Percentiles rank a stretch among this genome's conserved stretches.
phyloP scores from a whole-genome alignment of 1,139 yeast species.

The Saccharomycopsis phalli region DNA sequence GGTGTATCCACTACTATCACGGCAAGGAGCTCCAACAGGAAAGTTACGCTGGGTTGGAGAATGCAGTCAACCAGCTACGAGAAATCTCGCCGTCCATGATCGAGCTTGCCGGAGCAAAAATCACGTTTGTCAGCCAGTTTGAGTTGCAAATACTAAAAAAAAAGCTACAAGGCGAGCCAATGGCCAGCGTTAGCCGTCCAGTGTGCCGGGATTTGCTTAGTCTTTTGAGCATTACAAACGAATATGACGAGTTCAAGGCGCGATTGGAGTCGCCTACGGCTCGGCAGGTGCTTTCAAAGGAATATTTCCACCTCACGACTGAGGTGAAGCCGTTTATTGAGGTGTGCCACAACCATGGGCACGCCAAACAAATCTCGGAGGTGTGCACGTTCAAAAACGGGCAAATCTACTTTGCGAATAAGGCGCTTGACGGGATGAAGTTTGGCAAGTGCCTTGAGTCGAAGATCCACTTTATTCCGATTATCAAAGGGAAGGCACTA shows the following conservation, averaged over 20 bases:
- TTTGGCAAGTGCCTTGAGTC: slow-evolving; percentile 35
- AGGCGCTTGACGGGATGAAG: slow-evolving; percentile 16
- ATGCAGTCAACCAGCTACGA: too few species aligned
- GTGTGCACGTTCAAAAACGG: slow-evolving; percentile 26
- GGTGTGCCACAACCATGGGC: slow-evolving; percentile 42
- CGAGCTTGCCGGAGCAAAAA: too few species aligned
- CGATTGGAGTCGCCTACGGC: slow-evolving; percentile 25
- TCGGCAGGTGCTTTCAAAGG: slow-evolving; percentile 32
- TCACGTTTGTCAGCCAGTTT: too few species aligned
- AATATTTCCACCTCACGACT: slow-evolving; percentile 34
- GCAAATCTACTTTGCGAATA: slow-evolving; percentile 6
- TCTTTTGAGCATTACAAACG: too few species aligned
- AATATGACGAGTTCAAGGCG: neutral
- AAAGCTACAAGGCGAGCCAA: too few species aligned
- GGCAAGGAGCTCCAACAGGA: too few species aligned
- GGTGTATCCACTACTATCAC: too few species aligned
- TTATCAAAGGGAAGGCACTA: slow-evolving; percentile 31
- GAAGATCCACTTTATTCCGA: slow-evolving; percentile 56
- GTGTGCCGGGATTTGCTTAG: too few species aligned
- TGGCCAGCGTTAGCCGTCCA: too few species aligned
- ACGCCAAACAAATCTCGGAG: slow-evolving; percentile 32
- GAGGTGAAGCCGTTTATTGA: slow-evolving; percentile 38
- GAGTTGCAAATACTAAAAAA: too few species aligned
- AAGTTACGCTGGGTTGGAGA: too few species aligned
- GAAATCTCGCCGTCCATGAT: too few species aligned